These are phyloP conservation scores for Teunomyces tritomae DNA, from an alignment of 805 yeast species.

Conservation along the genomic window DNA sequence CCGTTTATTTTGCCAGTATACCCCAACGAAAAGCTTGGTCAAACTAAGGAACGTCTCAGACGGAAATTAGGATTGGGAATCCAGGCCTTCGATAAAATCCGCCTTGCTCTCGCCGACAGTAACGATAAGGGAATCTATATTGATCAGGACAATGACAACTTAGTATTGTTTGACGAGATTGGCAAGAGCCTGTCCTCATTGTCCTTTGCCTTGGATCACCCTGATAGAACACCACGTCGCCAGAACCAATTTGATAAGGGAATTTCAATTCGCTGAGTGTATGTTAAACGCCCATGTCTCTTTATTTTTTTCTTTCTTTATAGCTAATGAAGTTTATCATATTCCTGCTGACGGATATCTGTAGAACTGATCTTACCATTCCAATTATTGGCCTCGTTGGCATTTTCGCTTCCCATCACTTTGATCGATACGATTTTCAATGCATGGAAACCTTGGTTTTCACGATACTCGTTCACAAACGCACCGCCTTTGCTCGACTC, in stretches of 20 bases:
- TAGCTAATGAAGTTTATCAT: background rate
- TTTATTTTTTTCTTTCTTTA: background rate
- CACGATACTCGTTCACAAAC: constrained; percentile 64
- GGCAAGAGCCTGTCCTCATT: constrained; percentile 40
- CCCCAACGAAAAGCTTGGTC: constrained; percentile 62
- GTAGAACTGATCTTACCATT: constrained; percentile 84
- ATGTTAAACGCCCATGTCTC: background rate
- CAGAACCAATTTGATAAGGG: constrained; percentile 39
- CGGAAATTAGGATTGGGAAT: constrained; percentile 71
- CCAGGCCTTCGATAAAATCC: constrained; percentile 75
- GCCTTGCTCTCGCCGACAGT: constrained; percentile 54
- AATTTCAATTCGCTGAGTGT: constrained; percentile 28
- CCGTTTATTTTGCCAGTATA: constrained; percentile 77
- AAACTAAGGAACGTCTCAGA: constrained; percentile 66
- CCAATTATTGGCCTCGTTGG: constrained; percentile 42
- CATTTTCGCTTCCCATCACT: constrained; percentile 56
- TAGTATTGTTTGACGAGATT: constrained; percentile 55
- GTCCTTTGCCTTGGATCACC: constrained; percentile 79
- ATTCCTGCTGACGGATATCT: constrained; percentile 49
- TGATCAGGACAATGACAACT: constrained; percentile 49
- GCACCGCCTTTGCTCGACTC: constrained; percentile 79
- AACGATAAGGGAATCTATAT: constrained; percentile 43
- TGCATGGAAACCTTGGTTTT: constrained; percentile 49
- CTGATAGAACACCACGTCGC: constrained; percentile 65
- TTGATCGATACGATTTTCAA: constrained; percentile 38